phyloP scores from a whole-genome alignment of 306 rosid genomes.

The Biancaea sappan region DNA sequence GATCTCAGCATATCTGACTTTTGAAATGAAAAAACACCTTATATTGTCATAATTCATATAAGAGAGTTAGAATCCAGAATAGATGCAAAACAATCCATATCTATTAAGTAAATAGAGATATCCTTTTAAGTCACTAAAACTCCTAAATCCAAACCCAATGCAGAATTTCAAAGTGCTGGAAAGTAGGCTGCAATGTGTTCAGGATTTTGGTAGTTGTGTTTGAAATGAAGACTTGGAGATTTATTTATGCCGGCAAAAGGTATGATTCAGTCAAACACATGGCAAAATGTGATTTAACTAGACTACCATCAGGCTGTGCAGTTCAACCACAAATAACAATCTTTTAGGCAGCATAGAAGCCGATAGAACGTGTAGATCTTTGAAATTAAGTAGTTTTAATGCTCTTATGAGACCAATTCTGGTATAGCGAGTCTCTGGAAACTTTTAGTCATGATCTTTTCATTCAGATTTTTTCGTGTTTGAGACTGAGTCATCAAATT shows the following conservation, averaged over 20 bases:
- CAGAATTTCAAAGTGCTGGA: neutral
- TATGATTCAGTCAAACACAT: neutral
- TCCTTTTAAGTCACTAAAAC: neutral
- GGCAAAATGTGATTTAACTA: constrained; percentile 1
- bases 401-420: neutral
- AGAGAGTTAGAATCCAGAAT: constrained; percentile 17
- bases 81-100: neutral
- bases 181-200: constrained; percentile 9
- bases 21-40: neutral
- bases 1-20: neutral
- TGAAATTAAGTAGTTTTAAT: neutral
- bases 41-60: constrained; percentile 3
- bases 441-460: neutral
- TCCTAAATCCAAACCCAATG: neutral
- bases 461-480: neutral
- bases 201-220: constrained; percentile 5
- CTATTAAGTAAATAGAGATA: constrained; percentile 1
- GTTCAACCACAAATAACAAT: constrained; percentile 12
- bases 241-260: constrained; percentile 1
- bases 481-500: neutral
- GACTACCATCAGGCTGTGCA: constrained; percentile 3
- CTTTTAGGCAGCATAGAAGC: neutral
- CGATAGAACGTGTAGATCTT: neutral
- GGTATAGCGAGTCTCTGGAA: neutral
- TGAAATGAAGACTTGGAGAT: neutral